Conservation (phyloP, 2,329 filamentous ascomycete species). For the Parastagonospora nodorum region DNA sequence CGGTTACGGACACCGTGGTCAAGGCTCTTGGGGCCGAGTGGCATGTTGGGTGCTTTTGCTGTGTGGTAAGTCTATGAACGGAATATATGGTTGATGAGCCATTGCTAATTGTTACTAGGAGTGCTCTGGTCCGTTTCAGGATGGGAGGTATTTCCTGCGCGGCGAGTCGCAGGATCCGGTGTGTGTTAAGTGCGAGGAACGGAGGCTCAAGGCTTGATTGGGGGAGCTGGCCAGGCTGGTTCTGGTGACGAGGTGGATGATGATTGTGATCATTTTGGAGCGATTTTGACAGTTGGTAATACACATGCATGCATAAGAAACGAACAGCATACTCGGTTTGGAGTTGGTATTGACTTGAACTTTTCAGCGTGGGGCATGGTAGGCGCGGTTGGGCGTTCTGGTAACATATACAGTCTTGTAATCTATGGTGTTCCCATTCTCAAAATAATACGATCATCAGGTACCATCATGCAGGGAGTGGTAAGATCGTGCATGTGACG, state of each 20-base stretch:
- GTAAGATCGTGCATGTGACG: not conserved
- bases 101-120: constrained; percentile 49
- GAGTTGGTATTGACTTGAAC: not conserved
- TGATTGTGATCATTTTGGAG: not conserved
- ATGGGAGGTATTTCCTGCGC: constrained; percentile 67
- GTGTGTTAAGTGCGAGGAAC: constrained; percentile 67
- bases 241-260: not conserved
- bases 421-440: not conserved
- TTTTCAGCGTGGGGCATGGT: not conserved
- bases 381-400: constrained; percentile 3
- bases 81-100: not conserved
- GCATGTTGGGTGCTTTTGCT: constrained; percentile 92
- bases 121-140: constrained; percentile 64
- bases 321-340: constrained; percentile 1
- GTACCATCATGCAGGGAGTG: not conserved
- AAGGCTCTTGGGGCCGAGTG: constrained; percentile 89
- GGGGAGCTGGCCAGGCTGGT: not conserved
- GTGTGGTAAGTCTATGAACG: constrained; percentile 56
- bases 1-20: constrained; percentile 88
- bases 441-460: not conserved
- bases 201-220: constrained; percentile 63
- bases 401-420: constrained; percentile 2
- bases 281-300: not conserved
- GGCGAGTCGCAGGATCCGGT: constrained; percentile 64
- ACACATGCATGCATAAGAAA: constrained; percentile 2